A percentile compares a stretch with the other conserved stretches of the same genome.
Conservation (phyloP, 495 filamentous ascomycete genomes). For the Aspergillus campestris region DNA sequence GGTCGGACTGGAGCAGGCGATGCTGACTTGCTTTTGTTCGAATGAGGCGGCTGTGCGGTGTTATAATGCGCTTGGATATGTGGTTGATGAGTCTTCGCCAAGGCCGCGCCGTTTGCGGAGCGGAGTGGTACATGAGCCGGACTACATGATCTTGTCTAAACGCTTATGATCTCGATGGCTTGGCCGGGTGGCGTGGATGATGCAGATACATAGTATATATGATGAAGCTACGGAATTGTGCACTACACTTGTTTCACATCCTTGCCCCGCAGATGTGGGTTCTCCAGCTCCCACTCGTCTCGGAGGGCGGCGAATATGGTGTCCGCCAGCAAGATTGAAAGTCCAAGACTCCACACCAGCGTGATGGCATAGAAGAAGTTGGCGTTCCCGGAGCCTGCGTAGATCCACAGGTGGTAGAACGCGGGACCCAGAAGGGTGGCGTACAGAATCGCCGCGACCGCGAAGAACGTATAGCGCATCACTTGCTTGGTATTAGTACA, state of each 20-base stretch:
- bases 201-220: neutral
- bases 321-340: slow-evolving; percentile 74
- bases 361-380: slow-evolving; percentile 99
- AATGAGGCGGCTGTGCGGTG: slow-evolving; percentile 56
- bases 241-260: slow-evolving; percentile 74
- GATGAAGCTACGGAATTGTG: slow-evolving; percentile 6
- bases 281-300: slow-evolving; percentile 90
- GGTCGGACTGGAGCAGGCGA: slow-evolving; percentile 55
- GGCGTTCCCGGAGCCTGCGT: slow-evolving; percentile 93
- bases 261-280: slow-evolving; percentile 81
- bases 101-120: slow-evolving; percentile 51
- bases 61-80: slow-evolving; percentile 63
- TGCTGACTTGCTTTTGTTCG: slow-evolving; percentile 73
- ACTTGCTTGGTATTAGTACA: slow-evolving; percentile 39
- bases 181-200: neutral
- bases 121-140: slow-evolving; percentile 53
- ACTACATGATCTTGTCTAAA: slow-evolving; percentile 70
- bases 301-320: slow-evolving; percentile 77
- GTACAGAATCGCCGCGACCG: slow-evolving; percentile 73
- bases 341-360: slow-evolving; percentile 87
- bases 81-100: slow-evolving; percentile 58
- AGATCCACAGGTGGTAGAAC: slow-evolving; percentile 98
- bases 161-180: slow-evolving; percentile 14
- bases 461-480: slow-evolving; percentile 90
- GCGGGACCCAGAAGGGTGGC: slow-evolving; percentile 82